Evolutionary conservation across 1,284 basidiomycete genomes (phyloP).

Genomic region (Coniophora puteana): DNA sequence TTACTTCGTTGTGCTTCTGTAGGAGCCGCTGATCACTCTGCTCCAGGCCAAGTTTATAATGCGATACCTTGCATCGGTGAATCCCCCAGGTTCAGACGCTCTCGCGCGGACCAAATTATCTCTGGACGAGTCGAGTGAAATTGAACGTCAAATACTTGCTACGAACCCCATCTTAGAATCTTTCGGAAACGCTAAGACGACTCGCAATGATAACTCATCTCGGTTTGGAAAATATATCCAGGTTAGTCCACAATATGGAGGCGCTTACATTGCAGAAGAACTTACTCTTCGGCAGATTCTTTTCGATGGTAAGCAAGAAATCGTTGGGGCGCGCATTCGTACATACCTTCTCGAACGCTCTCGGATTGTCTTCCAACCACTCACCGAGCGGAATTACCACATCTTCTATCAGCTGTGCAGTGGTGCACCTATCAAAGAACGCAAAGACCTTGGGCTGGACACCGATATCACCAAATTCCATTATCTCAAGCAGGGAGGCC

Average conservation of each 20-base stretch:
- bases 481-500: slow-evolving; percentile 93
- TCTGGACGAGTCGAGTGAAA: slow-evolving; percentile 85
- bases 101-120: slow-evolving; percentile 70
- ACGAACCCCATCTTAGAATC: slow-evolving; percentile 99
- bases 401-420: slow-evolving; percentile 99
- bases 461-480: slow-evolving; percentile 85
- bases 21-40: slow-evolving; percentile 4
- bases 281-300: slow-evolving; percentile 64
- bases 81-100: slow-evolving; percentile 68
- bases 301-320: slow-evolving; percentile 93
- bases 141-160: slow-evolving; percentile 95
- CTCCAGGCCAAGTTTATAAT: slow-evolving; percentile 95
- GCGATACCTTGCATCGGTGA: slow-evolving; percentile 97
- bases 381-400: slow-evolving; percentile 98
- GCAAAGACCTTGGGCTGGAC: slow-evolving; percentile 91
- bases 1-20: slow-evolving; percentile 6
- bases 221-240: slow-evolving; percentile 99
- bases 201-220: slow-evolving; percentile 98
- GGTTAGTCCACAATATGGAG: slow-evolving; percentile 41
- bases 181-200: slow-evolving; percentile 99
- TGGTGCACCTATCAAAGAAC: slow-evolving; percentile 92
- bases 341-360: slow-evolving; percentile 98
- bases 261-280: slow-evolving; percentile 4
- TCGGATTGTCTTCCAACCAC: slow-evolving; percentile 95
- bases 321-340: slow-evolving; percentile 95